Base-by-base conservation (phyloP, 192 early-diverging fungal genomes). In the Haplosporangium gracile region DNA sequence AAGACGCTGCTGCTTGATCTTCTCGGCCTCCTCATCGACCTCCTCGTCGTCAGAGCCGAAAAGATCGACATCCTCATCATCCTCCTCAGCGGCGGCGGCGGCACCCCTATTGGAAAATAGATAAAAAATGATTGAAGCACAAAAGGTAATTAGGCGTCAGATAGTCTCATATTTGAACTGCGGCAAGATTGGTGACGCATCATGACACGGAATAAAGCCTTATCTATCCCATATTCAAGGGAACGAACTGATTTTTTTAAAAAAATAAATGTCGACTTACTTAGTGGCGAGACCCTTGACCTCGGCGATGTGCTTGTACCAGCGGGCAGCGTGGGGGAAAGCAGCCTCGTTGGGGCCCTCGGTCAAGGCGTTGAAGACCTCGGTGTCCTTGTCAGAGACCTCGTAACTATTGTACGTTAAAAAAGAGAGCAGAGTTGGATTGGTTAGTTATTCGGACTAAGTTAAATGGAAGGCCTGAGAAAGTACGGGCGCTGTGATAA, bases 41-140 rank as follows among this genome's bases (percentile, higher is more conserved):
- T 96, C 95, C 32, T 98, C 97, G 83, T 97, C 96, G 81, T 97
- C 96, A 81, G 96, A 97, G 82, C 94, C 97, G 89, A 99, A 99
- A 77, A 99, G 96, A 90, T 99, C 97, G 78, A 98, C 90, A 81
- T 98, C 97, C 72, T 98, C 97, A 45, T 99, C 97, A 57, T 97
- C 97, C 51, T 95, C 97, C 40, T 90, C 97, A 26, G 80, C 94
- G 68, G 90, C 91, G 38, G 89, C 91, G 70, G 90, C 91, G 39
- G 79, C 91, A 70, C 95, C 93, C 82, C 93, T 94, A 88, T 88
- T 81, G 55, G n/a, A 69, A 69, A 57, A 22, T 26, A 32, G 26
- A 18, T 26, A 51, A 43, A 4, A 63, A 76, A 36, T 2, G 22
- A 26, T 20, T 18, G 22, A 43, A 34, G 16, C 43, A n/a, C 40